A percentile compares a stretch with the other conserved stretches of the same genome.
Evolutionary conservation across 2,329 filamentous ascomycete genomes (phyloP).

Genomic region (Trichoderma harzianum): DNA sequence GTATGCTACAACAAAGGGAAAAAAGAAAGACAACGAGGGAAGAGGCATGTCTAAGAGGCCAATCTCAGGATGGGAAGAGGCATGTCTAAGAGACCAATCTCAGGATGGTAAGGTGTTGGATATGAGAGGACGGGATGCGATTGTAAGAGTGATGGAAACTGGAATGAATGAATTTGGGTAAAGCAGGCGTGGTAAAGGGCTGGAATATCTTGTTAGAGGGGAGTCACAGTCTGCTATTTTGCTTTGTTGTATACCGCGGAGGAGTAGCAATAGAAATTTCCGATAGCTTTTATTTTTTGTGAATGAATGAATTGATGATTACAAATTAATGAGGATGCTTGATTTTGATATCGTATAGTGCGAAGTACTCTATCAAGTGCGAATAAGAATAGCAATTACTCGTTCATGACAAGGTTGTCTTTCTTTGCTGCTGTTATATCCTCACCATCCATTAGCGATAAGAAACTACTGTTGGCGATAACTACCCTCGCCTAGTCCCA

Average conservation of each 20-base stretch:
- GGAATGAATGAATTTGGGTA: background rate
- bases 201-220: background rate
- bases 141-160: constrained; percentile 6
- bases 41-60: background rate
- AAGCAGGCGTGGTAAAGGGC: background rate
- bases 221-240: background rate
- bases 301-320: constrained; percentile 1
- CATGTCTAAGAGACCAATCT: background rate
- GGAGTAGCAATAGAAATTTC: constrained; percentile 10
- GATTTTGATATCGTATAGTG: background rate
- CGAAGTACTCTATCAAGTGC: no score
- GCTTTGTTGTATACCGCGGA: background rate
- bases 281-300: background rate
- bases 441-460: background rate
- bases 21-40: background rate
- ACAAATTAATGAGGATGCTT: background rate
- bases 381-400: no score
- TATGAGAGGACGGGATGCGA: background rate
- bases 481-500: background rate
- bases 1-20: background rate
- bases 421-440: background rate
- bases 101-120: background rate
- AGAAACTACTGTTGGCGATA: background rate
- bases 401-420: no score
- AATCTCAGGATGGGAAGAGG: background rate